Evolutionary conservation across 331 rosid species (phyloP).

Genomic region (Rhamnella rubrinervis): DNA sequence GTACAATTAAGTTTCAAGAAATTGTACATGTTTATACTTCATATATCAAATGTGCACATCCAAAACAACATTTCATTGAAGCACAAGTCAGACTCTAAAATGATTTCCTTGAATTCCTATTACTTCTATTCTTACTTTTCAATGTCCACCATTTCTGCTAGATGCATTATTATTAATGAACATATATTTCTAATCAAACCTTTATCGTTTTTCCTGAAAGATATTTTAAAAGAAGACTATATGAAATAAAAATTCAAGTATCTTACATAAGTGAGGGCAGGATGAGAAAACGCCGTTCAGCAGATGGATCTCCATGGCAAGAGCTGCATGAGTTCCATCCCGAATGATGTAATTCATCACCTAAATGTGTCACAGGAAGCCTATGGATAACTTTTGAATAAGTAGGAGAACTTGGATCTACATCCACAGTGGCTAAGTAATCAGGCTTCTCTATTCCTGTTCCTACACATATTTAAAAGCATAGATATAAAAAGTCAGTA

Average conservation of each 20-base stretch:
- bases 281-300: slow-evolving; percentile 58
- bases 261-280: slow-evolving; percentile 73
- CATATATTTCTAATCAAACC: too few species aligned
- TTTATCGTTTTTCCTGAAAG: not conserved
- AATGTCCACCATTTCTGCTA: too few species aligned
- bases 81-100: not conserved
- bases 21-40: not conserved
- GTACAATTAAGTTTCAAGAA: too few species aligned
- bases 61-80: not conserved
- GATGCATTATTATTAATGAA: too few species aligned
- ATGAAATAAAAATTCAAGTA: not conserved
- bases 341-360: slow-evolving; percentile 86
- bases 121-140: too few species aligned
- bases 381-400: slow-evolving; percentile 82
- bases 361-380: slow-evolving; percentile 57
- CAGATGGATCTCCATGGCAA: slow-evolving; percentile 85
- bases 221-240: not conserved
- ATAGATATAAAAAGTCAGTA: slow-evolving; percentile 9
- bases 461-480: slow-evolving; percentile 40
- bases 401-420: slow-evolving; percentile 83
- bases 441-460: slow-evolving; percentile 89
- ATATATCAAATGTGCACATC: not conserved
- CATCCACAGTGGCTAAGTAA: slow-evolving; percentile 87
- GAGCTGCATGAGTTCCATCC: slow-evolving; percentile 99
- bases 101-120: not conserved